Conservation (phyloP, 768 basidiomycete genomes). For the Trametes maxima region DNA sequence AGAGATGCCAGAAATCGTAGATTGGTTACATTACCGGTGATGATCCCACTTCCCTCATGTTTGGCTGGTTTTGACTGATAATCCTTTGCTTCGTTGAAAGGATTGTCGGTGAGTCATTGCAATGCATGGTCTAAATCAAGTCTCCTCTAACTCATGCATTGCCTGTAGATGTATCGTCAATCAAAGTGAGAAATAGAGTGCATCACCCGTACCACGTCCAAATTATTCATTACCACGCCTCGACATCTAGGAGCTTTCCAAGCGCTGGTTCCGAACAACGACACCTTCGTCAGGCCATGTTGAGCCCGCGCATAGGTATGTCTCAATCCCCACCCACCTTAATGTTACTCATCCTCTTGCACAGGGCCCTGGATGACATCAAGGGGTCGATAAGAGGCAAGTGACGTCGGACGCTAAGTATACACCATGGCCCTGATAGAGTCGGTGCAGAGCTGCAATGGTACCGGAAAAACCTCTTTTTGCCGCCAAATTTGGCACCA, state of each 20-base stretch:
- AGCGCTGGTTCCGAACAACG: conserved; percentile 66
- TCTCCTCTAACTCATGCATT: not conserved
- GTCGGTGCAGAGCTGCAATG: conserved; percentile 64
- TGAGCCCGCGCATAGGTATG: conserved; percentile 60
- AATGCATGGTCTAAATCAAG: not conserved
- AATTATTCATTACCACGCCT: not conserved
- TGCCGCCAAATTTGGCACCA: conserved; percentile 15
- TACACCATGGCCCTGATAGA: not conserved
- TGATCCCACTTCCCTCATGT: not conserved
- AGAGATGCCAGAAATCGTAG: conserved; percentile 79
- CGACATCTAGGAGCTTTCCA: conserved; percentile 76
- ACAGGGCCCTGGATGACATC: conserved; percentile 84
- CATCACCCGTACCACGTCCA: not conserved
- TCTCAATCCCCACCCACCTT: not conserved
- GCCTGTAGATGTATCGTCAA: conserved; percentile 75
- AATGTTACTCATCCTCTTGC: not conserved
- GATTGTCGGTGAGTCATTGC: conserved; percentile 63
- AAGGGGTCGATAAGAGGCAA: conserved; percentile 71
- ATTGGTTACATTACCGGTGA: conserved; percentile 84
- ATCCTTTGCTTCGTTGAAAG: conserved; percentile 36
- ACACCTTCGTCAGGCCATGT: not conserved
- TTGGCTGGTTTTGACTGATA: not conserved
- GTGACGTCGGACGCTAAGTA: conserved; percentile 3
- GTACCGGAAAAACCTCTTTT: conserved; percentile 78
- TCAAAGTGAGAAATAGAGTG: conserved; percentile 53